A percentile compares a stretch with the other conserved stretches of the same genome.
phyloP scores from a whole-genome alignment of 2,329 filamentous ascomycete species.

The Diplodia seriata region DNA sequence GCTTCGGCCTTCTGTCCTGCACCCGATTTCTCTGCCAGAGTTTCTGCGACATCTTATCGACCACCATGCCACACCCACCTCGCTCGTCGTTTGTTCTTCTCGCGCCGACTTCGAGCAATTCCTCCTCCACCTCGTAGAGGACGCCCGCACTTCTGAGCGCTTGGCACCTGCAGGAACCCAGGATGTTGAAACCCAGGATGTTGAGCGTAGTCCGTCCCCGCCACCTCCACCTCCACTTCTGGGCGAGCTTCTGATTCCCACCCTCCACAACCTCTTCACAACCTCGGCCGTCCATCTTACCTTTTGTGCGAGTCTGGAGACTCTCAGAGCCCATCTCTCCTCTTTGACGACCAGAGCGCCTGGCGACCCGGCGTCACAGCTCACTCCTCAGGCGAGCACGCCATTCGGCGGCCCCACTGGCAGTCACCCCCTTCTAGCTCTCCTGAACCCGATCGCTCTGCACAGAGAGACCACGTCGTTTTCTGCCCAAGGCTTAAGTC shows the following conservation, averaged over 20 bases:
- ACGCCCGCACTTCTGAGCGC: slow-evolving; percentile 39
- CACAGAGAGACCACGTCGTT: slow-evolving; percentile 75
- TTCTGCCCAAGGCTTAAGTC: slow-evolving; percentile 74
- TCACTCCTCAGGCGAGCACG: neutral
- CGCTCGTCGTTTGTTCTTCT: slow-evolving; percentile 73
- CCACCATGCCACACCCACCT: slow-evolving; percentile 64
- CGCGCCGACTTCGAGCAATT: slow-evolving; percentile 69
- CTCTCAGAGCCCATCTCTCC: slow-evolving; percentile 78
- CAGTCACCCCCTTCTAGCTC: slow-evolving; percentile 52
- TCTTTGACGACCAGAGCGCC: slow-evolving; percentile 41
- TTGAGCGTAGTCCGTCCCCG: neutral
- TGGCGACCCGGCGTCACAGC: neutral
- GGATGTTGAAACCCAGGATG: neutral
- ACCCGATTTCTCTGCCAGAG: slow-evolving; percentile 49
- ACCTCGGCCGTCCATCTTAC: slow-evolving; percentile 72
- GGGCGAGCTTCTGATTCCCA: slow-evolving; percentile 62
- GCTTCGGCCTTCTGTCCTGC: slow-evolving; percentile 38
- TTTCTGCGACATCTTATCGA: slow-evolving; percentile 69
- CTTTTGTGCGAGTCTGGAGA: slow-evolving; percentile 77
- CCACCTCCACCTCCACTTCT: slow-evolving; percentile 38
- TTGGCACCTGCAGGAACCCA: slow-evolving; percentile 50
- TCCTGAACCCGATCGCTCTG: slow-evolving; percentile 70
- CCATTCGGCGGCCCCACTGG: slow-evolving; percentile 37
- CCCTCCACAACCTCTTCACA: slow-evolving; percentile 72
- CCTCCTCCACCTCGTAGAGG: slow-evolving; percentile 47